These are phyloP conservation scores for Trypanosoma rangeli DNA, from an alignment of 208 protist species.

Conservation along the genomic window DNA sequence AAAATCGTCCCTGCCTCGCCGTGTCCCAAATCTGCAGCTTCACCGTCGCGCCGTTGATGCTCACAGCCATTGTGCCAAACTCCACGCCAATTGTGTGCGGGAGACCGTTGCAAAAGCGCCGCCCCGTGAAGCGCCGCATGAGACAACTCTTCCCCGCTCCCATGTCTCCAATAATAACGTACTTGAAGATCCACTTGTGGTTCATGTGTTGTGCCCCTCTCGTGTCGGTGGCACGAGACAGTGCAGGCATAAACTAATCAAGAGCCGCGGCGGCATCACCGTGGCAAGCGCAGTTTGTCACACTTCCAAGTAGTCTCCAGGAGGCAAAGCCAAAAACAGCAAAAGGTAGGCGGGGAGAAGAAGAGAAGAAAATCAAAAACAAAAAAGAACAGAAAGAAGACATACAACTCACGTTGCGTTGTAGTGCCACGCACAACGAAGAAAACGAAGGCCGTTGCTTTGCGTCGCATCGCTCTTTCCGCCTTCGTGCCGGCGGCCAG, in stretches of 20 bases:
- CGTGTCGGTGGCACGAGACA: too few relatives aligned
- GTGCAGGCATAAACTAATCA: too few relatives aligned
- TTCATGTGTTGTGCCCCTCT: conserved; percentile 38
- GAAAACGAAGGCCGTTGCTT: too few relatives aligned
- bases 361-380: conserved; percentile 4
- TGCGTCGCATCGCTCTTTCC: too few relatives aligned
- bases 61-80: conserved; percentile 96
- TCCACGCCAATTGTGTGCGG: conserved; percentile 98
- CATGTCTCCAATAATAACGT: conserved; percentile 98
- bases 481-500: too few relatives aligned
- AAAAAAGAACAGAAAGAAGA: too few relatives aligned
- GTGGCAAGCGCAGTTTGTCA: not conserved
- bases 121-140: conserved; percentile 98
- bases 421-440: too few relatives aligned
- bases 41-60: conserved; percentile 94
- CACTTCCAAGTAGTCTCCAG: not conserved
- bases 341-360: too few relatives aligned
- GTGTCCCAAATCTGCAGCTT: conserved; percentile 99
- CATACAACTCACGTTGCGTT: too few relatives aligned
- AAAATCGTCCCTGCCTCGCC: conserved; percentile 89
- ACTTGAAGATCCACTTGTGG: conserved; percentile 97
- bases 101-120: conserved; percentile 93
- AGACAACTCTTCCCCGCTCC: conserved; percentile 97
- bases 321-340: not conserved
- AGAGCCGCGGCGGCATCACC: too few relatives aligned